A percentile compares a stretch with the other conserved stretches of the same genome.
These are phyloP conservation scores for Cercophora sp. DNA, from an alignment of 495 filamentous ascomycete genomes.

Conservation along the genomic window DNA sequence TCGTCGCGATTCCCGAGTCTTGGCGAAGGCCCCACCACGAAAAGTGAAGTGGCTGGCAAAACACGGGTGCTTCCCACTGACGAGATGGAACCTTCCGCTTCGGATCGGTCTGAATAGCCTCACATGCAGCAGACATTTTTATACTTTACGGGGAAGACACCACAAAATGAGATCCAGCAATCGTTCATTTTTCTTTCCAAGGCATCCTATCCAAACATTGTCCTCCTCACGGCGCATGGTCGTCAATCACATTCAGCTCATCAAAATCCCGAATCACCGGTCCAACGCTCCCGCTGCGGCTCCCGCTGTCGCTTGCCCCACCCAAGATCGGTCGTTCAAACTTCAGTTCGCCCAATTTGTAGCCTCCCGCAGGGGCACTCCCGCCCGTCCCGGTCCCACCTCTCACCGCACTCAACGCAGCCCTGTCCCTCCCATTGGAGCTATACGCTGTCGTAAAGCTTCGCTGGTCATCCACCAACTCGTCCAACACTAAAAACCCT, in stretches of 20 bases:
- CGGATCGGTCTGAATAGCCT: too few species aligned
- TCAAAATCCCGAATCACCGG: constrained; percentile 45
- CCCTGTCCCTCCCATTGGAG: constrained; percentile 17
- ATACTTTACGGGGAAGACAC: too few species aligned
- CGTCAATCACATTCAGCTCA: constrained; percentile 35
- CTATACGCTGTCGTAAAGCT: constrained; percentile 27
- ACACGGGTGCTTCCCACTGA: too few species aligned
- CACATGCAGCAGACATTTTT: too few species aligned
- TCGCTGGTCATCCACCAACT: constrained; percentile 19
- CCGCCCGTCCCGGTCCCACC: constrained; percentile 3
- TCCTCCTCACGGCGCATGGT: constrained; percentile 16
- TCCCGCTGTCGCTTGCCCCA: constrained; percentile 14
- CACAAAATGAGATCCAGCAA: not conserved
- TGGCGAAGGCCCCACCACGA: too few species aligned
- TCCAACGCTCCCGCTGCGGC: constrained; percentile 26
- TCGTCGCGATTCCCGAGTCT: too few species aligned
- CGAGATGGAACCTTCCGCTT: too few species aligned
- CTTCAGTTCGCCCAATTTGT: constrained; percentile 3
- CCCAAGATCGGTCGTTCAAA: constrained; percentile 10
- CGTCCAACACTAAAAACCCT: constrained; percentile 24
- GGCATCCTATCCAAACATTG: not conserved
- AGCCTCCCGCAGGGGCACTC: constrained; percentile 3
- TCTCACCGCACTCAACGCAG: constrained; percentile 14
- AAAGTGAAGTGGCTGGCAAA: too few species aligned
- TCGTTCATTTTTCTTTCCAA: not conserved